Percentiles rank a stretch among this genome's conserved stretches.
These are phyloP conservation scores for Zygotorulaspora danielsina DNA, from an alignment of 805 yeast species.

Conservation along the genomic window DNA sequence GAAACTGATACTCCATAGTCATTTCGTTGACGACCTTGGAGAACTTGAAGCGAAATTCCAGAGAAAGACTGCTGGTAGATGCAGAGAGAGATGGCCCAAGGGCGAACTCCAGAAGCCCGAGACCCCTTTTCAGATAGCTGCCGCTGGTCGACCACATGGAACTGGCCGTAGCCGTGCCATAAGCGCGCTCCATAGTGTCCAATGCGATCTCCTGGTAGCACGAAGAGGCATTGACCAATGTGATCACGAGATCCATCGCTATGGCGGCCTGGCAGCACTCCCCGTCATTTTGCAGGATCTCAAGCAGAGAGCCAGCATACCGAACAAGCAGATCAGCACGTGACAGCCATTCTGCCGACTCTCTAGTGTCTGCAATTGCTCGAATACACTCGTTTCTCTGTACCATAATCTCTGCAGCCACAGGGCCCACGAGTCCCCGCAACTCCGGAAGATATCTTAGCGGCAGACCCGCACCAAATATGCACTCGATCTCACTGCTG, in stretches of 20 bases:
- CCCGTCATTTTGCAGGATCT: not conserved
- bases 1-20: slow-evolving; percentile 18
- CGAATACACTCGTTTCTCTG: slow-evolving; percentile 10
- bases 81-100: not conserved
- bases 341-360: slow-evolving; percentile 6
- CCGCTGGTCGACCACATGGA: slow-evolving; percentile 29
- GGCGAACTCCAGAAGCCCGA: slow-evolving; percentile 28
- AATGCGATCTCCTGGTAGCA: slow-evolving; percentile 21
- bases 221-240: slow-evolving; percentile 21
- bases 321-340: slow-evolving; percentile 12
- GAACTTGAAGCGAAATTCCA: not conserved
- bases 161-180: slow-evolving; percentile 18
- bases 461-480: slow-evolving; percentile 1
- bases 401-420: slow-evolving; percentile 6
- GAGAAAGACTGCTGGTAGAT: not conserved
- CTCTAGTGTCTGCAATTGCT: slow-evolving; percentile 1
- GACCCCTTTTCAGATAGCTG: slow-evolving; percentile 23
- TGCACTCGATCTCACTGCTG: not conserved
- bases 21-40: slow-evolving; percentile 9
- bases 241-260: slow-evolving; percentile 6
- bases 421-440: slow-evolving; percentile 3
- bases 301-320: slow-evolving; percentile 11
- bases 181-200: slow-evolving; percentile 29
- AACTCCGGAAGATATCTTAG: not conserved
- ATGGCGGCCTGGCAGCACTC: not conserved